Base-by-base conservation (phyloP, 177 flowering plant genomes). In the Tripterygium wilfordii region DNA sequence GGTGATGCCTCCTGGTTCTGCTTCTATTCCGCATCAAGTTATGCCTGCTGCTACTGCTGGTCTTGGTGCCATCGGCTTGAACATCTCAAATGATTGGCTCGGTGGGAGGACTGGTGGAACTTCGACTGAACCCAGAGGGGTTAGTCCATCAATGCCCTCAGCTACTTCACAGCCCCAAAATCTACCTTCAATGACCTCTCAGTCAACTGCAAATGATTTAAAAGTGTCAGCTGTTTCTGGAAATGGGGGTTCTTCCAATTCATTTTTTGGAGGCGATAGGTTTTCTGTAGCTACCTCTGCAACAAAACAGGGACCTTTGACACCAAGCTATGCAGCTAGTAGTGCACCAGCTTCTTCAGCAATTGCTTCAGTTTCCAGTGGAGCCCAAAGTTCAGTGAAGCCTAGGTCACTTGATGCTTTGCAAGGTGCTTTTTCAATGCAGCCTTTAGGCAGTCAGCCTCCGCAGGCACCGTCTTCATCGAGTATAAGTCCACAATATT, bases 231-330 rank as follows among this genome's bases (percentile, higher is more conserved):
- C 36, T 36, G 65, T 53, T 53, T 65, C 91, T 47, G 90, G 80
- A 49, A 85, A 79, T 72, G 85, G 89, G n/a, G 58, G 65, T 61
- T 49, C 71, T 50, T 57, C 79, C 13, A 63, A 64, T 39, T 54
- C 85, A 18, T 33, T 44, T 49, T 84, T 82, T 67, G 87, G 83
- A 30, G 74, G 71, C 35, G 88, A 79, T 58, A 42, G 68, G 28
- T 82, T 83, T 55, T 77, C 96, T 49, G 82, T 70, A 23, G 55
- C 49, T 16, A 64, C 65, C 13, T 38, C 83, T 57, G 57, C 56
- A 57, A 49, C 69, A 5, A 80, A 75, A 51, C 73, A 63, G 48
- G 79, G 36, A 54, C 41, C 66, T 27, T 54, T 74, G 13, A 36
- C 62, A 5, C 54, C 57, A 22, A 51, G 57, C 39, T 54, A 55